Base-by-base conservation (phyloP, 768 basidiomycete genomes). In the Leucocoprinus birnbaumii region DNA sequence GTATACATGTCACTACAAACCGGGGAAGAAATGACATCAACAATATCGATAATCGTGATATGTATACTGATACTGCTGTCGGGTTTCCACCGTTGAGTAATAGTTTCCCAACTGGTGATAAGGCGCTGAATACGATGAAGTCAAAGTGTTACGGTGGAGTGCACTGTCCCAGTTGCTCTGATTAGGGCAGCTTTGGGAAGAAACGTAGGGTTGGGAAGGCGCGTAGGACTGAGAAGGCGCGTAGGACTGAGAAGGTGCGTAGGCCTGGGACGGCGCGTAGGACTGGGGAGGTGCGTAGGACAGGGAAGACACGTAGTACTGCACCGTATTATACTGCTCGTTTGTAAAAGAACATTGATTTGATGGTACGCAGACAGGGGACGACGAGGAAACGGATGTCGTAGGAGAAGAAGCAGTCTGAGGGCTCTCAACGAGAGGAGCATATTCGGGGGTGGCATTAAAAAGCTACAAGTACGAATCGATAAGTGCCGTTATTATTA, bases 21-120 rank as follows among this genome's bases (percentile, higher is more conserved):
- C 8, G 22, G 18, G 11, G 22, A 27, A 18, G 37, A 14, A 24
- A 48, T 40, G 6, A 48, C 7, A 27, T 43, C 19, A 55, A 43
- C 42, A 55, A 19, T 55, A 55, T 31, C 49, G 54, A 14, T 47
- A 49, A 9, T 35, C 27, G n/a, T 55, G 49, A 41, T 55, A 55
- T 22, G 31, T 31, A 22, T 42, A 48, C 38, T n/a, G n/a, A n/a
- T n/a, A n/a, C n/a, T 53, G 52, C 27, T 42, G 54, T 14, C 34
- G 54, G 41, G 26, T 27, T 38, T 55, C 53, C 46, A 26, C 22
- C n/a, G 47, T 38, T 9, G 54, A 14, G 18, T 55, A 55, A 37
- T 55, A 55, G 13, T 41, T 11, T 5, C n/a, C 54, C 54, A 47
- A 55, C 19, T 49, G 54, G 24, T 55, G 54, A 7, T 38, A 24